Evolutionary conservation across 805 yeast species (phyloP).

Genomic region (Candida ascalaphidarum): DNA sequence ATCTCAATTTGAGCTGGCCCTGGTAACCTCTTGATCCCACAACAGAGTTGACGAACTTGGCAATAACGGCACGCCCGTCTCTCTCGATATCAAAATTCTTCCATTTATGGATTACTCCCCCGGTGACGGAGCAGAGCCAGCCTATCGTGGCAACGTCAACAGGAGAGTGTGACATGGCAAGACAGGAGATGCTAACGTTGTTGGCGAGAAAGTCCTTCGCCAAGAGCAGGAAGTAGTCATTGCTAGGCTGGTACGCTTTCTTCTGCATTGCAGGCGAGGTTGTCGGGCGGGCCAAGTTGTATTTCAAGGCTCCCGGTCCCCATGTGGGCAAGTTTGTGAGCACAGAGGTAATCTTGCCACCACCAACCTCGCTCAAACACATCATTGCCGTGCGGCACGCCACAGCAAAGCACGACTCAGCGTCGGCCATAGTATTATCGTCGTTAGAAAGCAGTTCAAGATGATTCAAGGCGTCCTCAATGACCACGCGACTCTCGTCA

Average conservation of each 20-base stretch:
- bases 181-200: slow-evolving; percentile 71
- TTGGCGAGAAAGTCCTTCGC: slow-evolving; percentile 46
- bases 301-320: slow-evolving; percentile 69
- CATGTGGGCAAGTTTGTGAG: slow-evolving; percentile 65
- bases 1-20: slow-evolving; percentile 75
- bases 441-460: slow-evolving; percentile 39
- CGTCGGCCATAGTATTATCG: slow-evolving; percentile 28
- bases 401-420: slow-evolving; percentile 72
- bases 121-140: slow-evolving; percentile 55
- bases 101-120: slow-evolving; percentile 63
- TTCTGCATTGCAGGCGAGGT: slow-evolving; percentile 37
- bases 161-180: slow-evolving; percentile 54
- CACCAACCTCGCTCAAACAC: slow-evolving; percentile 58
- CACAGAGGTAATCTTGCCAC: slow-evolving; percentile 74
- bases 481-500: slow-evolving; percentile 48
- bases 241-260: slow-evolving; percentile 49
- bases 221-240: slow-evolving; percentile 52
- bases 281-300: slow-evolving; percentile 28
- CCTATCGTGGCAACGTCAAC: slow-evolving; percentile 75
- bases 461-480: slow-evolving; percentile 59
- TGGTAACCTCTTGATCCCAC: slow-evolving; percentile 58
- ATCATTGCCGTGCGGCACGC: slow-evolving; percentile 63
- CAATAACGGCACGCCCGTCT: slow-evolving; percentile 60
- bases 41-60: slow-evolving; percentile 50
- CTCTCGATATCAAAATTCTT: slow-evolving; percentile 56